A percentile compares a stretch with the other conserved stretches of the same genome.
phyloP scores from a whole-genome alignment of 495 filamentous ascomycete genomes.

The Parmelia sp. region DNA sequence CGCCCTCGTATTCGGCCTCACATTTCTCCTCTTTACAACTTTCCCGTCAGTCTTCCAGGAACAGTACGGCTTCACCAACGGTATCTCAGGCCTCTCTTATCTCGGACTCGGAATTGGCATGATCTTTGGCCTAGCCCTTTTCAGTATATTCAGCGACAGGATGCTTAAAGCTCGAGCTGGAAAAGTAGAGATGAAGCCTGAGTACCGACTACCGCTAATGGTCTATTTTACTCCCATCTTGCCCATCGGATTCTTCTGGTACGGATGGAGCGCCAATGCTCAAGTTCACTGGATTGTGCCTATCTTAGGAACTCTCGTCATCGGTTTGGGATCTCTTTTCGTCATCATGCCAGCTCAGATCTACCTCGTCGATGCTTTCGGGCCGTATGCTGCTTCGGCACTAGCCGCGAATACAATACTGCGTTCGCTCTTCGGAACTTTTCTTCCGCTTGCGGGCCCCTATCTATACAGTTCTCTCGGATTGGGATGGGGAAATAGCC shows the following conservation, averaged over 20 bases:
- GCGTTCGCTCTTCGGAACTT: conserved; percentile 44
- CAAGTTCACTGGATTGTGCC: conserved; percentile 30
- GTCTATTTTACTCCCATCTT: conserved; percentile 14
- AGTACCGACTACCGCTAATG: conserved; percentile 27
- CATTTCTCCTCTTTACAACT: conserved; percentile 47
- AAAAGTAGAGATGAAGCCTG: conserved; percentile 16
- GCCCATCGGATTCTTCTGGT: conserved; percentile 29
- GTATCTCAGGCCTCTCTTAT: conserved; percentile 50
- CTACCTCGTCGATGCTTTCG: conserved; percentile 55
- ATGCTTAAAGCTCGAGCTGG: not conserved
- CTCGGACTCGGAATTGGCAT: conserved; percentile 34
- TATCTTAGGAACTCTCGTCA: conserved; percentile 24
- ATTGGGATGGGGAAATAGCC: conserved; percentile 41
- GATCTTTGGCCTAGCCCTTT: not conserved
- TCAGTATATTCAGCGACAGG: not conserved
- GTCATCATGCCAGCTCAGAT: conserved; percentile 49
- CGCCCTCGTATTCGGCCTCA: conserved; percentile 36
- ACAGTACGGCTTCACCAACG: conserved; percentile 47
- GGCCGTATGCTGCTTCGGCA: conserved; percentile 42
- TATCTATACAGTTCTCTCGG: conserved; percentile 41
- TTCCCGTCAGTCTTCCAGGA: conserved; percentile 44
- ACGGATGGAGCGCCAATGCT: conserved; percentile 29
- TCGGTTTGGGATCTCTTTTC: conserved; percentile 23
- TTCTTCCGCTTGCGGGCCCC: conserved; percentile 45
- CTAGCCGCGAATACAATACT: conserved; percentile 45